Conservation (phyloP, 768 basidiomycete species). For the Suillus fuscotomentosus region DNA sequence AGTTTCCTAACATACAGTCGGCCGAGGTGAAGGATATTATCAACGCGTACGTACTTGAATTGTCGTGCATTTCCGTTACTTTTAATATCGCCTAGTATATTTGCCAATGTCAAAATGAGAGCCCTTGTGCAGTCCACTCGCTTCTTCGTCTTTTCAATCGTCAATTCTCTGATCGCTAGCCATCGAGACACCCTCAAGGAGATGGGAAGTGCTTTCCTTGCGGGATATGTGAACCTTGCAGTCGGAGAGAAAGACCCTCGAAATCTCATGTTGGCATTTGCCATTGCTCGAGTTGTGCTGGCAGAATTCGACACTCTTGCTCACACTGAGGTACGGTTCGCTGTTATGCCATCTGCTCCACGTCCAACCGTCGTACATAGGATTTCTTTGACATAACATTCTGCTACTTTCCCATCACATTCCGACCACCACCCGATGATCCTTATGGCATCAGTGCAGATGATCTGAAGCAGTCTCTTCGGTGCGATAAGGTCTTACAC, state of each 20-base stretch:
- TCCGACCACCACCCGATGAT: slow-evolving; percentile 90
- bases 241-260: slow-evolving; percentile 98
- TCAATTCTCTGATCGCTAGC: slow-evolving; percentile 57
- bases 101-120: slow-evolving; percentile 78
- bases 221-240: slow-evolving; percentile 74
- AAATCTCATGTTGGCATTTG: slow-evolving; percentile 88
- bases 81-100: slow-evolving; percentile 48
- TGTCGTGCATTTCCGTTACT: neutral
- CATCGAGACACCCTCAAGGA: slow-evolving; percentile 56
- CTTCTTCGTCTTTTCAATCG: slow-evolving; percentile 74
- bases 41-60: slow-evolving; percentile 49
- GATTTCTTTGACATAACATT: slow-evolving; percentile 92
- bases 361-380: slow-evolving; percentile 37
- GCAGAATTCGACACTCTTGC: slow-evolving; percentile 82
- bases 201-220: slow-evolving; percentile 72
- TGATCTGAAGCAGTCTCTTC: slow-evolving; percentile 72
- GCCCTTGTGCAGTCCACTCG: slow-evolving; percentile 80
- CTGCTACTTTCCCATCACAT: slow-evolving; percentile 98
- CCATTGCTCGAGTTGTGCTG: slow-evolving; percentile 80
- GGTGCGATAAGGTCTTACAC: slow-evolving; percentile 37
- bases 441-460: slow-evolving; percentile 90
- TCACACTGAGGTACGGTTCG: slow-evolving; percentile 67
- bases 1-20: slow-evolving; percentile 60
- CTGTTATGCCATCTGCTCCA: neutral
- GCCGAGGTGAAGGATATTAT: slow-evolving; percentile 61